Evolutionary conservation across 345 rosid species (phyloP), one percentile per base, ranked within the genome.

Genomic region (Punica granatum): DNA sequence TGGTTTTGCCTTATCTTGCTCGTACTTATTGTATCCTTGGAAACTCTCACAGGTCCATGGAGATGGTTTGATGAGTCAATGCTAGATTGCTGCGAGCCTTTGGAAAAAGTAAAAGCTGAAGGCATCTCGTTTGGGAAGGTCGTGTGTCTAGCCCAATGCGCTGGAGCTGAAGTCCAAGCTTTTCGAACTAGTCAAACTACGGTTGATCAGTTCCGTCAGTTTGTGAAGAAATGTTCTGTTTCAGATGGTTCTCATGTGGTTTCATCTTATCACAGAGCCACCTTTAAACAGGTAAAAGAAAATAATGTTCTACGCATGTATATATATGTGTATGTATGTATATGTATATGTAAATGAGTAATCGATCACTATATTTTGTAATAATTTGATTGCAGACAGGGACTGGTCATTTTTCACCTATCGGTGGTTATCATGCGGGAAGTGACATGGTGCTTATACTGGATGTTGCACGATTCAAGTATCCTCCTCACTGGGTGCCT

Each of bases 401-500:
- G 75, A 79, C 82, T 16, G 96, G 97, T 28, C 98, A 93, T 74
- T 93, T 93, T 83, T 93, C 97, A 62, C 98, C 97, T 31, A 88
- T 90, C 70, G 97, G 98, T 75, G 97, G 98, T 56, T 93, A 90
- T 77, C 92, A 93, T 75, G 90, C 79, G 72, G 88, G 81, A 72
- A 85, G 78, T 72, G 98, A 93, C 79, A 90, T 93, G 98, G 94
- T 92, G 69, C 77, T 93, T 76, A 88, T 93, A 82, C 79, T 93
- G 78, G 98, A 93, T 77, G 98, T 90, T 58, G 98, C 98, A 49
- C 94, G 97, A 65, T 93, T 88, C 73, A 90, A 93, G 84, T 93
- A 90, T 86, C 97, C 98, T 74, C 97, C 98, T 37, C 98, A 88
- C 28, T 93, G 98, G 98, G 89, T 93, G 79, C 98, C 98, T 44